Conservation (phyloP, 164 flowering plant species). For the Liquidambar formosana region DNA sequence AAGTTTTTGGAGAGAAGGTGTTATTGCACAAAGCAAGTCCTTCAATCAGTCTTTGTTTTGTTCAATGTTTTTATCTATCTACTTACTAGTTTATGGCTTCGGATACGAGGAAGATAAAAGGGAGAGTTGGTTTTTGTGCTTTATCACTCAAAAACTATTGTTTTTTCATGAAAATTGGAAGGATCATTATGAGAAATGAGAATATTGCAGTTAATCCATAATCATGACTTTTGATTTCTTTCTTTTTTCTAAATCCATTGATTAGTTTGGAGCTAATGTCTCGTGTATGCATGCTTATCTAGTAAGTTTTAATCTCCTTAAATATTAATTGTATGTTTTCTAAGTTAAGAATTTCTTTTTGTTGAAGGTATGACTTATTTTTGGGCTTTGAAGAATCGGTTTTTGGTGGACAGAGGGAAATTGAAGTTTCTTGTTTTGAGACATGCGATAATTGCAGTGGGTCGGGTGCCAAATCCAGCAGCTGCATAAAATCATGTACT, state of each 20-base stretch:
- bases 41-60: not conserved
- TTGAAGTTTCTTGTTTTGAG: constrained; percentile 65
- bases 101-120: not conserved
- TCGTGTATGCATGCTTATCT: not conserved
- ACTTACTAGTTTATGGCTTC: not conserved
- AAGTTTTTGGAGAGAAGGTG: not conserved
- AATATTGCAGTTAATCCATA: not conserved
- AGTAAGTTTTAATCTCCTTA: not conserved
- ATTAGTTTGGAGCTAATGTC: not conserved
- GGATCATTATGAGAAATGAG: not conserved
- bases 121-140: not conserved
- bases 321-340: not conserved
- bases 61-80: not conserved
- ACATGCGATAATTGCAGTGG: constrained; percentile 75
- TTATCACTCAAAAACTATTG: not conserved
- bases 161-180: not conserved
- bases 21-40: no score
- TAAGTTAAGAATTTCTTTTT: not conserved
- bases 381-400: constrained; percentile 90
- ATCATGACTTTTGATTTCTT: not conserved
- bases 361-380: constrained; percentile 60
- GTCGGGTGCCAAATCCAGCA: constrained; percentile 80
- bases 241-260: not conserved
- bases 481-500: constrained; percentile 54
- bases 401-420: constrained; percentile 65